Evolutionary conservation across 208 protist genomes (phyloP), one percentile per base, ranked within the genome.

Genomic region (Trypanosoma congolense): DNA sequence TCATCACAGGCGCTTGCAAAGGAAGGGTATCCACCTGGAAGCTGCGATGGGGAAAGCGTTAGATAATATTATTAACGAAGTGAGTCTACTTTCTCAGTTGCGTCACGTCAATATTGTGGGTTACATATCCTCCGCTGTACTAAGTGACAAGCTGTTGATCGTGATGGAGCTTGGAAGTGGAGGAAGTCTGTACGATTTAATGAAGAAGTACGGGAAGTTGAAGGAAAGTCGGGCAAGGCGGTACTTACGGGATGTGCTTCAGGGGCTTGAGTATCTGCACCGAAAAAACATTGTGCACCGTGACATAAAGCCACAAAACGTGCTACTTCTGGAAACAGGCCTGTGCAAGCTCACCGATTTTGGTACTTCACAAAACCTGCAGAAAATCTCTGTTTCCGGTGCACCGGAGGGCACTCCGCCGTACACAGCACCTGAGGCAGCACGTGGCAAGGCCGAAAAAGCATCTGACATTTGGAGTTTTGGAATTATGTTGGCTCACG

Each of bases 281-380:
- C 44, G 72, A 9, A 61, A 77, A 50, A 72, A 80, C 38, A 85
- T 90, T 60, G 55, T 90, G 36, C 92, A 97, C 71, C 83, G 89
- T 33, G 89, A 97, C 65, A 73, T 97, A 45, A 97, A 97, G 69
- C 87, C 87, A 14, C 76, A 92, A 40, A 97, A 97, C 66, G 76
- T 96, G 22, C 70, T 97, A 4, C 69, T 97, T 25, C 71, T 62
- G 18, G 53, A 64, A 18, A 74, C 80, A 16, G 92, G 90, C 24
- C 56, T 64, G 21, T 90, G 88, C 70, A 97, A 96, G 70, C 62
- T 97, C 16, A 76, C 73, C 28, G 91, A 96, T 70, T 94, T 96
- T 52, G 91, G 91, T 35, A 84, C 86, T 29, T 75, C 62, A 6
- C 69, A 78, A 47, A 52, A 66, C 38, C 70, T 90, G 24, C 76